Percentiles rank a stretch among this genome's conserved stretches.
phyloP scores from a whole-genome alignment of 129 eudicot genomes.

The Tagetes patula region DNA sequence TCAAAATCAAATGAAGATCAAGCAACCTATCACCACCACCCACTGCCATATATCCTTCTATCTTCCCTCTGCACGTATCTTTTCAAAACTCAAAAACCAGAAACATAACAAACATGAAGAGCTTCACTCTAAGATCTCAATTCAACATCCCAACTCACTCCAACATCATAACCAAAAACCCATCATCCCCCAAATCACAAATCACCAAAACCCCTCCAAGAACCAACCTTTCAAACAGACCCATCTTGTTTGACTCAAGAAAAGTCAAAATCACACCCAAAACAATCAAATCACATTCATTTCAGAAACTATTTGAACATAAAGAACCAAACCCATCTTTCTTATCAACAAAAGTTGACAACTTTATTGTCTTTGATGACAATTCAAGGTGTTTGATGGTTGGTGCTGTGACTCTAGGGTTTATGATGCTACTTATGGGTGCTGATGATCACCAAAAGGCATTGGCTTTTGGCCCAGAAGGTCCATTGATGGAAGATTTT shows the following conservation, averaged over 20 bases:
- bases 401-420: conserved; percentile 62
- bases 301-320: conserved; percentile 4
- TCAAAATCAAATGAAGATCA: conserved; percentile 1
- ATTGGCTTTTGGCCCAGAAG: conserved; percentile 90
- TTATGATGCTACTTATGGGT: conserved; percentile 65
- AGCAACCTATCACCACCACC: conserved; percentile 21
- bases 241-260: conserved; percentile 20
- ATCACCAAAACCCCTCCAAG: conserved; percentile 24
- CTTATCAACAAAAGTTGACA: conserved; percentile 14
- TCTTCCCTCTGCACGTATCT: conserved; percentile 14
- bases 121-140: conserved; percentile 39
- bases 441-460: conserved; percentile 70
- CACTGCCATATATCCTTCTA: conserved; percentile 13
- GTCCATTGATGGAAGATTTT: conserved; percentile 90
- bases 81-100: conserved; percentile 13
- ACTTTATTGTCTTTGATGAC: conserved; percentile 14
- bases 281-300: conserved; percentile 20
- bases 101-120: conserved; percentile 39
- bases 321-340: neutral
- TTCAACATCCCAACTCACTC: conserved; percentile 38
- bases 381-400: conserved; percentile 46
- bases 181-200: conserved; percentile 16
- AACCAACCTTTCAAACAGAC: conserved; percentile 21
- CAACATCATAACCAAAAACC: conserved; percentile 28
- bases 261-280: conserved; percentile 26